Evolutionary conservation across 106 monocot genomes (phyloP), one percentile per base, ranked within the genome.

Genomic region (Dendrobium officinale): DNA sequence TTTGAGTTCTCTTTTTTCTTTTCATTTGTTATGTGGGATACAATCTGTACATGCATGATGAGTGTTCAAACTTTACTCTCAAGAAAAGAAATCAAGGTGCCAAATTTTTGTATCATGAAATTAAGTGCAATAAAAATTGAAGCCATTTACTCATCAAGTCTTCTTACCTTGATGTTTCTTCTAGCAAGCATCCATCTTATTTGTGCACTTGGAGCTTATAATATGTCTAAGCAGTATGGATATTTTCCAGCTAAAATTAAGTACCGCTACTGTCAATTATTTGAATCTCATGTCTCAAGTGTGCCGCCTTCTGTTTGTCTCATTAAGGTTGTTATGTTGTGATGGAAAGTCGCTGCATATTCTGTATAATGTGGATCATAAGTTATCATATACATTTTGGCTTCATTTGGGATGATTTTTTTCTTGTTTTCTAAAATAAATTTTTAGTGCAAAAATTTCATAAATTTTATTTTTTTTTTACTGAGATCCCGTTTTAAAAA

Each of bases 81-180:
- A 70, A 70, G 31, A 70, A 70, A 70, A 70, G 70, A 70, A 70
- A 70, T 70, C 24, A 9, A 33, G 33, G 15, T 33, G 70, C 70
- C 33, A 29, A 16, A 70, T 37, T 33, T 37, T 70, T 70, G 70
- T 70, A 70, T 70, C 70, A 70, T 70, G 37, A 70, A 70, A 7
- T 66, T 70, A 2, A 70, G 10, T 37, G 70, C 33, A 37, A 70
- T 70, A 15, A 70, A 70, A 70, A 33, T 33, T 70, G 70, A 24
- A 31, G 37, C 37, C 37, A 70, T 70, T 70, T 37, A 26, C 26
- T 26, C 26, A 26, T 26, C 26, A 26, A 26, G 26, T 26, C 26
- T 26, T 26, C 26, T 26, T 26, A 33, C 4, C 70, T 70, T 37
- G 37, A 37, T 16, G 15, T 29, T 31, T 70, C 70, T 70, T 70